A percentile compares a stretch with the other conserved stretches of the same genome.
Evolutionary conservation across 768 basidiomycete genomes (phyloP).

Genomic region (Chiua virens): DNA sequence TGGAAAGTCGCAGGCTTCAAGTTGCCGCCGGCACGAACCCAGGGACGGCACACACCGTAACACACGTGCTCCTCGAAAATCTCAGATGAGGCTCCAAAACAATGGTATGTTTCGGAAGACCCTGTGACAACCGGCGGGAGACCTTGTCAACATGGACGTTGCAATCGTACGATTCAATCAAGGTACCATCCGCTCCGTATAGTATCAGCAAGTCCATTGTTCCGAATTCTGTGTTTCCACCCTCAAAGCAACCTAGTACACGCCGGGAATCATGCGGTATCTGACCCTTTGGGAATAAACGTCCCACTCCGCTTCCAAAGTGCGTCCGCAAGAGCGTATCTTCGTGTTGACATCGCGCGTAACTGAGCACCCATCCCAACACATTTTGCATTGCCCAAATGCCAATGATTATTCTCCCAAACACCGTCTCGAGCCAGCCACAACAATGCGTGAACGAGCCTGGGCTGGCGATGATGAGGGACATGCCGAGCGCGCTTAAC

Average conservation of each 20-base stretch:
- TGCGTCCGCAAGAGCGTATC: conserved; percentile 21
- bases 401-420: conserved; percentile 19
- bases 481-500: conserved; percentile 29
- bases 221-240: no score
- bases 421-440: conserved; percentile 27
- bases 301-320: conserved; percentile 28
- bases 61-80: no score
- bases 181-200: no score
- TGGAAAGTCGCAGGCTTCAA: no score
- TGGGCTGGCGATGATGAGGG: conserved; percentile 30
- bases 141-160: no score
- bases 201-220: no score
- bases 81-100: no score
- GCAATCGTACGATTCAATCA: no score
- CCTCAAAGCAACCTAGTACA: conserved; percentile 14
- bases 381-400: conserved; percentile 31
- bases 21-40: no score
- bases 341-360: conserved; percentile 26
- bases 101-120: no score
- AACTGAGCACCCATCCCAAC: conserved; percentile 27
- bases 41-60: no score
- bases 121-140: no score
- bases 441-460: conserved; percentile 29
- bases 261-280: conserved; percentile 29
- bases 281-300: conserved; percentile 20